Evolutionary conservation across 495 filamentous ascomycete species (phyloP).

Genomic region (Neurospora tetraspora): DNA sequence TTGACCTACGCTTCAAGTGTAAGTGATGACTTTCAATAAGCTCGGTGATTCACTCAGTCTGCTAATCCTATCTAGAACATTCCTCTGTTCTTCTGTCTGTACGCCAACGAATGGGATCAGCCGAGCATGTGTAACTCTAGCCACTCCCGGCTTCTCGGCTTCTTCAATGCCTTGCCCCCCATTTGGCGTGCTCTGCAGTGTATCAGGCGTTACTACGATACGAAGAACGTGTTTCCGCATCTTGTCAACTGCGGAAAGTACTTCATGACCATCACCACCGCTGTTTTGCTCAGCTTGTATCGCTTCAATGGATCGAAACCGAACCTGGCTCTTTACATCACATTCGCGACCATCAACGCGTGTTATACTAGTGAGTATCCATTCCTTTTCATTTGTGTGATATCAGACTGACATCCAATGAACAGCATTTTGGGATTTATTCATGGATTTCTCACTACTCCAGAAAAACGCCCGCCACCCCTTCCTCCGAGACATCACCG

Average conservation of each 20-base stretch:
- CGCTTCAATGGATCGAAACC: constrained; percentile 53
- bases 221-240: constrained; percentile 81
- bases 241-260: constrained; percentile 92
- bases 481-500: constrained; percentile 71
- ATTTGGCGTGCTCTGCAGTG: constrained; percentile 89
- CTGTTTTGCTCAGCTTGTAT: constrained; percentile 67
- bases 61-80: constrained; percentile 50
- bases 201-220: constrained; percentile 79
- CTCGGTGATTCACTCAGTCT: not conserved
- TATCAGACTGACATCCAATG: not conserved
- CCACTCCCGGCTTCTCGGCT: constrained; percentile 74
- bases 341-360: constrained; percentile 67
- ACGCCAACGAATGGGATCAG: constrained; percentile 61
- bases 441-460: constrained; percentile 87
- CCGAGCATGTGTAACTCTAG: constrained; percentile 73
- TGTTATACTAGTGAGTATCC: constrained; percentile 62
- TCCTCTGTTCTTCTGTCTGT: constrained; percentile 89
- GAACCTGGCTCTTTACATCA: constrained; percentile 60
- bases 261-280: constrained; percentile 68
- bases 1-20: constrained; percentile 82
- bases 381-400: not conserved
- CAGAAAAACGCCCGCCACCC: constrained; percentile 60
- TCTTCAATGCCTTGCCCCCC: constrained; percentile 74
- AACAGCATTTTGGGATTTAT: constrained; percentile 81
- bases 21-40: constrained; percentile 28